phyloP scores from a whole-genome alignment of 345 rosid genomes.

The Linum usitatissimum region DNA sequence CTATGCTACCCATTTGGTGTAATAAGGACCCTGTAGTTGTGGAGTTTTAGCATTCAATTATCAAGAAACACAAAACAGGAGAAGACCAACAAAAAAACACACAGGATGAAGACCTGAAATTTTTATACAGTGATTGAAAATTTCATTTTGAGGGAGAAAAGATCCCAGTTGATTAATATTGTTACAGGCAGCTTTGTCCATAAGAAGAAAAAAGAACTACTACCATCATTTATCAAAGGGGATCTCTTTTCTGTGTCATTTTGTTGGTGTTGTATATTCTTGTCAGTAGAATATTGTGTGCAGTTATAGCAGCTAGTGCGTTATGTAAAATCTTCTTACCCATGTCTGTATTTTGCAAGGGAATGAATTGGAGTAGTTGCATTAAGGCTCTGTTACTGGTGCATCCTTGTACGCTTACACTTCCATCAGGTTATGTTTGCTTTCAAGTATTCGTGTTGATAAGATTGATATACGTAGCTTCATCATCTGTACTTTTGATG shows the following conservation, averaged over 20 bases:
- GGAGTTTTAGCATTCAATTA: too few species aligned
- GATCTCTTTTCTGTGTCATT: not conserved
- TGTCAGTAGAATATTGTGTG: not conserved
- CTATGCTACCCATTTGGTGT: conserved; percentile 4
- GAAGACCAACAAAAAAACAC: conserved; percentile 13
- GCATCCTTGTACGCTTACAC: too few species aligned
- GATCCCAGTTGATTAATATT: conserved; percentile 20
- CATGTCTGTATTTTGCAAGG: too few species aligned
- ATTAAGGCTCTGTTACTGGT: too few species aligned
- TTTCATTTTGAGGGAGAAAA: conserved; percentile 6
- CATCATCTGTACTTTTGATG: too few species aligned
- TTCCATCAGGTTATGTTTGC: too few species aligned
- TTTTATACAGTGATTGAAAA: conserved; percentile 5
- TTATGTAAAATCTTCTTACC: not conserved
- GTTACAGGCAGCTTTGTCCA: conserved; percentile 8
- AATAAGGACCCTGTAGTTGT: too few species aligned
- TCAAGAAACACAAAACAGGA: too few species aligned
- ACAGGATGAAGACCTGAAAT: conserved; percentile 16
- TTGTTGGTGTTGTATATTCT: not conserved
- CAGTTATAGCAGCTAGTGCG: not conserved
- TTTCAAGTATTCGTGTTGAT: too few species aligned
- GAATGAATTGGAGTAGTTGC: too few species aligned
- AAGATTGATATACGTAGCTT: too few species aligned
- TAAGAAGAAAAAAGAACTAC: not conserved
- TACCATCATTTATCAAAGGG: not conserved